Base-by-base conservation (phyloP, 78 protist genomes). In the Paratrimastix pyriformis region DNA sequence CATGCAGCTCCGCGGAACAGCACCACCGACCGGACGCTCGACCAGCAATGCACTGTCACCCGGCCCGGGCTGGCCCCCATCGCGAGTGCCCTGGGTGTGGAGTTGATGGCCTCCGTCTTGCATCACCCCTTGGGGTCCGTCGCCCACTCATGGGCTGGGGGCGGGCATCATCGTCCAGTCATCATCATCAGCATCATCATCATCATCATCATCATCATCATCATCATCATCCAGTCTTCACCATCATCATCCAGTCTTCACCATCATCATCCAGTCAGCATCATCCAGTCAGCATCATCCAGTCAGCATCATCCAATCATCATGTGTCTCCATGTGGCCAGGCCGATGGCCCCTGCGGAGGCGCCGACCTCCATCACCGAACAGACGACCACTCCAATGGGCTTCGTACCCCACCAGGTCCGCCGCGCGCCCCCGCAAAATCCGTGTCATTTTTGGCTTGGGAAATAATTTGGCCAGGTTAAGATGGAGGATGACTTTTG, bases 31-130 rank as follows among this genome's bases (percentile, higher is more conserved):
- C 86, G 99, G 72, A 90, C 98, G 21, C 87, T 96, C 33, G 99
- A 96, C 84, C 97, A 93, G 88, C 96, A 91, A 69, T 95, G 98
- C 81, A 95, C 98, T 1, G 98, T 95, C 18, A 80, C 95, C 1
- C 85, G 97, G 15, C 98, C 98, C 0, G 98, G 97, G 5, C 58
- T 87, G 15, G 74, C 95, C 32, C 77, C 72, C 40, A 62, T 95
- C 39, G 95, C 97, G 2, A 40, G 86, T 0, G 71, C 97, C 3
- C 54, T 84, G 11, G 92, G 92, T 4, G 96, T 93, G 5, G 99
- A 96, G 75, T 52, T 94, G 21, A 29, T 84, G 32, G 86, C 90
- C 37, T 29, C 92, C n/a, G 15, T 91, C 32, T 30, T 85, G 13
- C 95, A 94, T 42, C 95, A 93, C 58, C 87, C 87, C 0, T n/a